Evolutionary conservation across 75 land plant species (phyloP).

Genomic region (Larix kaempferi): DNA sequence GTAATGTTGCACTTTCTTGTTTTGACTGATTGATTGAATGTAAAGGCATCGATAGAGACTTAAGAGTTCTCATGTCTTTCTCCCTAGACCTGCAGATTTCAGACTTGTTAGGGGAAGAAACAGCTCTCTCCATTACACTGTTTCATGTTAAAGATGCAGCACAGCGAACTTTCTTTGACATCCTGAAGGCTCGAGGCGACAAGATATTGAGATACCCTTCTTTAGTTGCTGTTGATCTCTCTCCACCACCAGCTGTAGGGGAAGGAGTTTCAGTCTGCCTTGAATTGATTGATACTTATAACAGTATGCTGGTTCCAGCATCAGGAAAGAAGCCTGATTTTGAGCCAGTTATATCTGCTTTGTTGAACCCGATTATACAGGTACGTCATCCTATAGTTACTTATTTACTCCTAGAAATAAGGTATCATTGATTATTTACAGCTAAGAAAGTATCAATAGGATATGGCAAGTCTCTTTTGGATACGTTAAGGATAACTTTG

Average conservation of each 20-base stretch:
- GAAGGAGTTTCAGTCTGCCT: slow-evolving; percentile 81
- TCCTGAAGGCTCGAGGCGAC: slow-evolving; percentile 81
- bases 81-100: slow-evolving; percentile 45
- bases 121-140: slow-evolving; percentile 81
- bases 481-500: too few species aligned
- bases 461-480: too few species aligned
- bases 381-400: slow-evolving; percentile 21
- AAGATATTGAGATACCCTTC: slow-evolving; percentile 86
- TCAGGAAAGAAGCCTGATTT: slow-evolving; percentile 82
- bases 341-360: slow-evolving; percentile 81
- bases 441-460: too few species aligned
- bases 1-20: slow-evolving; percentile 12
- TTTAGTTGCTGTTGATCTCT: slow-evolving; percentile 86
- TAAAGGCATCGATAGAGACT: neutral
- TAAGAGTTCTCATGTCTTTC: slow-evolving; percentile 8
- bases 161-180: slow-evolving; percentile 85
- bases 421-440: neutral
- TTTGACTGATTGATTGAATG: slow-evolving; percentile 6
- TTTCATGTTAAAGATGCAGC: slow-evolving; percentile 81
- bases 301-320: slow-evolving; percentile 89
- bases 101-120: slow-evolving; percentile 83
- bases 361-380: slow-evolving; percentile 89
- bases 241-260: slow-evolving; percentile 90
- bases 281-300: slow-evolving; percentile 80
- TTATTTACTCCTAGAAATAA: neutral